phyloP scores from a whole-genome alignment of 73 alveolate species.

The Symbiodinium natans region DNA sequence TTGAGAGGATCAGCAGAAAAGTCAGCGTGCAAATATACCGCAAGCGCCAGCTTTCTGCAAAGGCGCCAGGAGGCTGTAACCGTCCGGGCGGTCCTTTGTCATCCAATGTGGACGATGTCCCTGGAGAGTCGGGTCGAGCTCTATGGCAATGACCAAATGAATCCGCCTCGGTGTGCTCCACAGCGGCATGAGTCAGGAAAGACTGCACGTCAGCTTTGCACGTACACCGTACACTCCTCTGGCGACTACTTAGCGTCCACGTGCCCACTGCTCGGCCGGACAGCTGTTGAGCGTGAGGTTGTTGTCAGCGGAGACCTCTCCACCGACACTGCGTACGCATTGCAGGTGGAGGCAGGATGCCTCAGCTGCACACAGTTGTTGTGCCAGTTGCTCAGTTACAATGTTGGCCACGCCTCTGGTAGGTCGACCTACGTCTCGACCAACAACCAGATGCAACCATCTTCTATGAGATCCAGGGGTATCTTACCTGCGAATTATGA shows the following conservation, averaged over 20 bases:
- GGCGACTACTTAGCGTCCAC: too few relatives aligned
- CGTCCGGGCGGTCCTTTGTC: conserved; percentile 80
- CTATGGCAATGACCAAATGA: conserved; percentile 70
- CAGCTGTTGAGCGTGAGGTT: too few relatives aligned
- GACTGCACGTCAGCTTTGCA: too few relatives aligned
- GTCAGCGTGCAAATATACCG: too few relatives aligned
- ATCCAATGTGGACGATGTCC: conserved; percentile 49
- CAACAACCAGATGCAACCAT: conserved; percentile 79
- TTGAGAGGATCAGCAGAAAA: too few relatives aligned
- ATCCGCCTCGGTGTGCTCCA: conserved; percentile 68
- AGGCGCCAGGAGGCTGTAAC: conserved; percentile 73
- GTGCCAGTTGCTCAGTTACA: too few relatives aligned
- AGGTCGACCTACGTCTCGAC: conserved; percentile 49
- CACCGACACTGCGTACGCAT: conserved; percentile 45
- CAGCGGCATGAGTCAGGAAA: background rate
- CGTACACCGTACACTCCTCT: too few relatives aligned
- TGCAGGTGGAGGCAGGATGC: conserved; percentile 22
- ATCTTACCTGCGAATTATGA: background rate
- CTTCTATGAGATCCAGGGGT: conserved; percentile 73
- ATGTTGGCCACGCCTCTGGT: too few relatives aligned
- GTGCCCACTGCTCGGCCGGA: too few relatives aligned
- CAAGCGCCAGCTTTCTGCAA: background rate
- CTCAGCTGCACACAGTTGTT: background rate
- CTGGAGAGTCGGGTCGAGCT: conserved; percentile 41
- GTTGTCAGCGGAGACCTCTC: conserved; percentile 71